Base-by-base conservation (phyloP, 2,329 filamentous ascomycete species). In the Colletotrichum echinochloae region DNA sequence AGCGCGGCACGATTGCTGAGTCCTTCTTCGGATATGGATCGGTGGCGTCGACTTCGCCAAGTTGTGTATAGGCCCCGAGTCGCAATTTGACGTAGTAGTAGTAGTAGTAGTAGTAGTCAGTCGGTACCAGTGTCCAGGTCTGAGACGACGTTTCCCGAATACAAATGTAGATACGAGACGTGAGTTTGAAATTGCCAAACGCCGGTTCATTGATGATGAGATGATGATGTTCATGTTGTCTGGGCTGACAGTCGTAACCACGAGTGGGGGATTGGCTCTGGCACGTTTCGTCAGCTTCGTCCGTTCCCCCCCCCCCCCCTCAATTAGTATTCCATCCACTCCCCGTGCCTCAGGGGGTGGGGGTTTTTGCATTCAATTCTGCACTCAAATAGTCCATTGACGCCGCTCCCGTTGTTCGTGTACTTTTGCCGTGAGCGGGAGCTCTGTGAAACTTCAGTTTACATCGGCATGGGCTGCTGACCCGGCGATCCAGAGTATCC, bases 131-230 rank as follows among this genome's bases (percentile, higher is more conserved):
- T 11, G 52, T 55, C 52, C 9, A n/a, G 14, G 8, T 37, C 33
- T 14, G n/a, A 37, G n/a, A n/a, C 3, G 51, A 12, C 26, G 33
- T 57, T 37, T 33, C 18, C 56, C 23, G 14, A 35, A 30, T 37
- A 37, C 49, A 2, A 30, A 62, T 67, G 51, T 67, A 62, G 57
- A 57, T 67, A 62, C 67, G 64, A 67, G 64, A 67, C 66, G 56
- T 62, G 51, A 67, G 67, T 62, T 52, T 52, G 62, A 16, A 67
- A 62, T 67, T 57, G 64, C 67, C 66, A 60, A 70, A 70, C 67
- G 67, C 67, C 67, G 56, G 41, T 67, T 62, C 61, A 66, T 69
- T 56, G 37, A 59, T 67, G 54, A 41, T 63, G 14, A 28, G 12
- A 49, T 35, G 28, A 28, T 51, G 49, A 28, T 30, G 26, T 30